Evolutionary conservation across 192 early-diverging fungal genomes (phyloP), one percentile per base, ranked within the genome.

Genomic region (Podila horticola): DNA sequence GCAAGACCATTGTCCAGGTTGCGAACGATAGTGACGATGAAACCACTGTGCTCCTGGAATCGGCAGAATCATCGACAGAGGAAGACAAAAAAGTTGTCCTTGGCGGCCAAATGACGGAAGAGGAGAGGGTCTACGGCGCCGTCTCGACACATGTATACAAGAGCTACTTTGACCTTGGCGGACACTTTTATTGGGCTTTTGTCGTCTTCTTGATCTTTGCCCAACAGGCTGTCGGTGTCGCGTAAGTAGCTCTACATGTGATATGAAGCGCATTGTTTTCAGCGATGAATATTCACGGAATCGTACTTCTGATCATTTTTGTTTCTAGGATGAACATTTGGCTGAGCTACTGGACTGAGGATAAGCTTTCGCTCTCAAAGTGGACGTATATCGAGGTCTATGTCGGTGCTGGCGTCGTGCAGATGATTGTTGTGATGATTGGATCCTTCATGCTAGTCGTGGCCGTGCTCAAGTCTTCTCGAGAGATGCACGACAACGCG

Each of bases 401-500:
- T 64, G 26, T 76, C 0, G 81, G 69, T n/a, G 49, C 64, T 12
- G 81, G 68, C 20, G 48, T 83, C 5, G 9, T 71, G 1, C 81
- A 83, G 28, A 45, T 81, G 48, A 22, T 73, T 3, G 60, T 81
- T 20, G 71, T 81, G 30, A 81, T 81, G 41, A 12, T 58, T 12
- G 77, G 71, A 5, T 81, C 71, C 0, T 33, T 67, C 41, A 65
- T 81, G 24, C 19, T 81, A 38, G 77, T 81, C 17, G 17, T 65
- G 24, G 71, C 62, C 6, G 57, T 72, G 52, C 88, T 93, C 51
- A 86, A 88, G 60, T 91, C 93, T 30, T 91, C 92, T 6, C 73
- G 83, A 41, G 45, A 68, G 8, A 83, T 92, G 10, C 93, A 95
- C 60, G 79, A 85, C 19, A 60, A 83, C 8, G 89, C 94, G 77